Conservation (phyloP, 192 early-diverging fungal species). For the Coemansia furcata region DNA sequence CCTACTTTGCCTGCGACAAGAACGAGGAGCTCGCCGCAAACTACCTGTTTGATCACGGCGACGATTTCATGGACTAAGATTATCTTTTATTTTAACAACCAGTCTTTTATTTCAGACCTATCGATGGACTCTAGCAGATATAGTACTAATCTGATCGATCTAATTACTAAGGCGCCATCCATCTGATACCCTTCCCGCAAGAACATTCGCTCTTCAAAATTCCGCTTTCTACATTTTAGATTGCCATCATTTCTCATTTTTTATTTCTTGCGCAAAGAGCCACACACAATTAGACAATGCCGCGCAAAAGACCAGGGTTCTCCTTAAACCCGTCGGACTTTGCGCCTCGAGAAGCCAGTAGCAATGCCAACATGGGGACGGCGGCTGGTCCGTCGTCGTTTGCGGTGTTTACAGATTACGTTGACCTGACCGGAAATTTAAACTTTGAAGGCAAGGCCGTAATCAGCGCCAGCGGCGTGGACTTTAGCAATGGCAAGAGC, state of each 20-base stretch:
- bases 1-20: constrained; percentile 96
- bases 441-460: constrained; percentile 92
- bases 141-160: too few relatives aligned
- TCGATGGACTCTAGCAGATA: too few relatives aligned
- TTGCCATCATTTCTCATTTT: constrained; percentile 2
- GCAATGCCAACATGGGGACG: background rate
- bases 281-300: constrained; percentile 16
- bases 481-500: constrained; percentile 84
- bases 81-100: background rate
- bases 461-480: constrained; percentile 84
- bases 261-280: background rate
- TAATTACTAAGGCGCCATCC: too few relatives aligned
- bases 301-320: constrained; percentile 45
- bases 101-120: background rate
- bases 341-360: constrained; percentile 6
- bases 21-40: constrained; percentile 97
- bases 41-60: constrained; percentile 83
- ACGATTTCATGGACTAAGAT: constrained; percentile 54
- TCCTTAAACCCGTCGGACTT: constrained; percentile 43
- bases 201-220: too few relatives aligned
- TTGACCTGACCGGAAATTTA: constrained; percentile 67
- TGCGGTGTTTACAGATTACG: constrained; percentile 28
- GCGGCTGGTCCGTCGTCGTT: constrained; percentile 18
- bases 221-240: background rate
- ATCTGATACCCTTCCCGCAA: too few relatives aligned